Evolutionary conservation across 768 basidiomycete genomes (phyloP).

Genomic region (Auriscalpium vulgare): DNA sequence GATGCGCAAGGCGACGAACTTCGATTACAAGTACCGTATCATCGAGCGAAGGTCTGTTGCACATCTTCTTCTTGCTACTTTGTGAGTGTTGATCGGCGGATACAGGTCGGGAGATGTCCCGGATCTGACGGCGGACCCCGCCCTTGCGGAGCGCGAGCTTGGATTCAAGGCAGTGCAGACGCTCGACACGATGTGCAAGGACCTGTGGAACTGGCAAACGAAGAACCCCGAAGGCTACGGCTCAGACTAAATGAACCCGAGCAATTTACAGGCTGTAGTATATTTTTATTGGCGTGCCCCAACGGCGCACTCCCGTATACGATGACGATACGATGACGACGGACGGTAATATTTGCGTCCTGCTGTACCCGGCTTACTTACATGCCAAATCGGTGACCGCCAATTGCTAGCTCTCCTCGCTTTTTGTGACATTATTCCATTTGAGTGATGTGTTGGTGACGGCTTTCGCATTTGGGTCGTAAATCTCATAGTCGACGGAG

Average conservation of each 20-base stretch:
- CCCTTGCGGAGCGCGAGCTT: slow-evolving; percentile 86
- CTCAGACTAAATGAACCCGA: background rate
- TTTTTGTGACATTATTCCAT: no score
- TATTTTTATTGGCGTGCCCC: no score
- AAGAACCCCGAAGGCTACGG: slow-evolving; percentile 78
- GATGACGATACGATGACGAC: no score
- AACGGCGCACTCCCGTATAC: no score
- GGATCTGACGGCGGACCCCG: slow-evolving; percentile 89
- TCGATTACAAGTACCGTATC: slow-evolving; percentile 82
- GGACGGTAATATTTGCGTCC: no score
- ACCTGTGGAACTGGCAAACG: slow-evolving; percentile 99
- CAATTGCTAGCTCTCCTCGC: no score
- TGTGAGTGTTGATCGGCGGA: background rate
- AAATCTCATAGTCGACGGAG: no score
- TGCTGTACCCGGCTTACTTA: no score
- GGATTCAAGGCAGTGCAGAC: slow-evolving; percentile 79
- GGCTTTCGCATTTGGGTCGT: no score
- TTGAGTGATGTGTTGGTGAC: no score
- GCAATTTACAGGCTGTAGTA: no score
- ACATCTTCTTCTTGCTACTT: background rate
- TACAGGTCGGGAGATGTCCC: slow-evolving; percentile 88
- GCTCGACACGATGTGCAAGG: slow-evolving; percentile 89
- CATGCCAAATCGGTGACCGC: no score
- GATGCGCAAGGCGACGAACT: slow-evolving; percentile 87
- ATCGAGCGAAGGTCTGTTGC: slow-evolving; percentile 76